Evolutionary conservation across 75 land plant species (phyloP).

Genomic region (Picea glauca): DNA sequence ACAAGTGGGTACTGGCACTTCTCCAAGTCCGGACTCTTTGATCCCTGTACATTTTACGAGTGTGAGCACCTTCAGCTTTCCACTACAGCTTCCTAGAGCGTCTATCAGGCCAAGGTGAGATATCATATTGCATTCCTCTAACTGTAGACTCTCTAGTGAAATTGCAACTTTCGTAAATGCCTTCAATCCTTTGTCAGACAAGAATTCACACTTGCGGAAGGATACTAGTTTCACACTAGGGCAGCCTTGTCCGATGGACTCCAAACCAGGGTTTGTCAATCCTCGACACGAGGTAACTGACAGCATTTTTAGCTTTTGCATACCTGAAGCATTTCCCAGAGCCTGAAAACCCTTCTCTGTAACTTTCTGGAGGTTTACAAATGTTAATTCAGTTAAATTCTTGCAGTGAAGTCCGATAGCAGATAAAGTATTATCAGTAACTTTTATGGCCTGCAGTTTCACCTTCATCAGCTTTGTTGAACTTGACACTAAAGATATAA

Average conservation of each 20-base stretch:
- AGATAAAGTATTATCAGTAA: conserved; percentile 62
- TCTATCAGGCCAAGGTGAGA: conserved; percentile 54
- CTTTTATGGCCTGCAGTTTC: conserved; percentile 61
- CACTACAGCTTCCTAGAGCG: conserved; percentile 35
- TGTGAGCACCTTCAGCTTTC: conserved; percentile 44
- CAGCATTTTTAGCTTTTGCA: conserved; percentile 47
- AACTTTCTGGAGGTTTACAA: conserved; percentile 49
- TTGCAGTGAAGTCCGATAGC: conserved; percentile 65
- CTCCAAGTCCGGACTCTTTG: conserved; percentile 17
- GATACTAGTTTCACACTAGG: conserved; percentile 51
- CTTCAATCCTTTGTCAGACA: conserved; percentile 56
- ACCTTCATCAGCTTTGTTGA: conserved; percentile 46
- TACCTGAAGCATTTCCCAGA: conserved; percentile 55
- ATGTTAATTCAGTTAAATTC: conserved; percentile 44
- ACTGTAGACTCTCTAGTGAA: conserved; percentile 61
- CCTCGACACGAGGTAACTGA: conserved; percentile 57
- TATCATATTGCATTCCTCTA: conserved; percentile 80
- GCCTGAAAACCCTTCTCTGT: conserved; percentile 73
- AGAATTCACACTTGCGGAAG: conserved; percentile 41
- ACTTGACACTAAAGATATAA: conserved; percentile 48
- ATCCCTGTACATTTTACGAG: conserved; percentile 67
- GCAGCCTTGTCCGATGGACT: conserved; percentile 53
- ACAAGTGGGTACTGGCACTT: conserved; percentile 16
- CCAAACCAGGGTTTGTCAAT: conserved; percentile 52
- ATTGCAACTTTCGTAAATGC: conserved; percentile 42